phyloP scores from a whole-genome alignment of 768 basidiomycete species.

The Fomitopsis serialis region DNA sequence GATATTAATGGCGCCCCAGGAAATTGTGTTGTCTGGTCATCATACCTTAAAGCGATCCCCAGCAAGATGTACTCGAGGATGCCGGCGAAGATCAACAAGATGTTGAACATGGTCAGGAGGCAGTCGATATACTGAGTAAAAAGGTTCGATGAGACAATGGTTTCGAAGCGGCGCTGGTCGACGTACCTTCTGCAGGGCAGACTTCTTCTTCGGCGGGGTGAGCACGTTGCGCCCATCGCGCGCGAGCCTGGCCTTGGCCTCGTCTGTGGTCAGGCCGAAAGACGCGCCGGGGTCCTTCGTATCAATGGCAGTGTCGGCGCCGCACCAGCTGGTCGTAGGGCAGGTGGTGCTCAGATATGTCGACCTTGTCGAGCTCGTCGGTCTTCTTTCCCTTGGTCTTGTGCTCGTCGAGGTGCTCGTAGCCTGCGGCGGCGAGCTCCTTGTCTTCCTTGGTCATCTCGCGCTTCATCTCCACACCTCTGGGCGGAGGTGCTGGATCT shows the following conservation, averaged over 20 bases:
- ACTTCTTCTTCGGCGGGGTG: conserved; percentile 64
- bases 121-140: conserved; percentile 53
- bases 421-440: conserved; percentile 63
- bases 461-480: conserved; percentile 55
- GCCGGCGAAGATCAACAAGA: conserved; percentile 61
- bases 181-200: conserved; percentile 54
- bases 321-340: conserved; percentile 35
- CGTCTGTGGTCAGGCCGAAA: conserved; percentile 43
- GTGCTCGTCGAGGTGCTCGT: conserved; percentile 51
- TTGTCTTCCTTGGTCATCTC: conserved; percentile 64
- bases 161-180: background rate
- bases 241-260: conserved; percentile 48
- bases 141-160: conserved; percentile 6
- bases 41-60: conserved; percentile 52
- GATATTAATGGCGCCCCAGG: background rate
- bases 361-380: conserved; percentile 36
- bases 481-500: conserved; percentile 33
- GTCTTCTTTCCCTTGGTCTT: conserved; percentile 29
- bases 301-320: conserved; percentile 43
- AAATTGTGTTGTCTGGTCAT: background rate
- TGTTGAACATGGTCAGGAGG: conserved; percentile 56
- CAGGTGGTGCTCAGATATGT: conserved; percentile 53
- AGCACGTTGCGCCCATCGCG: conserved; percentile 57
- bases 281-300: conserved; percentile 46
- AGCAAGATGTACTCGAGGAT: conserved; percentile 61